Evolutionary conservation across 768 basidiomycete genomes (phyloP), one percentile per base, ranked within the genome.

Genomic region (Termitomyces sp.): DNA sequence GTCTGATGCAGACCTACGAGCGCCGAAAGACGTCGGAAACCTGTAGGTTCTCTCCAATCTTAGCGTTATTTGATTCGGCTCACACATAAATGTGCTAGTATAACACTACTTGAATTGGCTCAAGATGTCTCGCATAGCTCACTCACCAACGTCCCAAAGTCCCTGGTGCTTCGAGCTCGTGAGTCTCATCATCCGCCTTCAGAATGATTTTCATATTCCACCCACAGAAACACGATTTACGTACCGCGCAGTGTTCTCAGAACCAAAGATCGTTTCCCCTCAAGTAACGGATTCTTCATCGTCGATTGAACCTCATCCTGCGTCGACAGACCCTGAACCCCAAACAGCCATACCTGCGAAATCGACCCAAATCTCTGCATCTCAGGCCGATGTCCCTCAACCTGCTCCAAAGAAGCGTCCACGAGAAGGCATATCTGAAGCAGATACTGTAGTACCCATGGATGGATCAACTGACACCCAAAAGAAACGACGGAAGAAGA

Each of bases 211-310:
- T 52, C 22, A 43, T 22, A 27, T 26, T 45, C 22, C 37, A 26
- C 30, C 30, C 59, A 24, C 63, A 93, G 92, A 90, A 73, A 90
- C 91, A 0, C 88, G 92, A 33, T 84, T 82, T 66, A 92, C 90
- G 5, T 92, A 89, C 64, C 83, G 91, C 5, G 88, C 91, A 0
- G 81, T 93, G 0, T 73, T 93, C 22, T 92, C 91, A 3, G 88
- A 90, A 65, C 89, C 91, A 0, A 82, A 69, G 47, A 68, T 91
- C 10, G 78, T 93, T 12, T 69, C 91, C 1, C 86, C 87, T 27
- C 18, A 52, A 9, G 63, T 65, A 44, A 69, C 36, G 26, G 48
- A 36, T 0, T 18, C n/a, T 26, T 27, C 53, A 4, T 33, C 61
- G 16, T 24, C 54, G 0, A 56, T 26, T 0, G 32, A 47, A n/a